Base-by-base conservation (phyloP, 139 green algal species). In the Spirogloea muscicola region DNA sequence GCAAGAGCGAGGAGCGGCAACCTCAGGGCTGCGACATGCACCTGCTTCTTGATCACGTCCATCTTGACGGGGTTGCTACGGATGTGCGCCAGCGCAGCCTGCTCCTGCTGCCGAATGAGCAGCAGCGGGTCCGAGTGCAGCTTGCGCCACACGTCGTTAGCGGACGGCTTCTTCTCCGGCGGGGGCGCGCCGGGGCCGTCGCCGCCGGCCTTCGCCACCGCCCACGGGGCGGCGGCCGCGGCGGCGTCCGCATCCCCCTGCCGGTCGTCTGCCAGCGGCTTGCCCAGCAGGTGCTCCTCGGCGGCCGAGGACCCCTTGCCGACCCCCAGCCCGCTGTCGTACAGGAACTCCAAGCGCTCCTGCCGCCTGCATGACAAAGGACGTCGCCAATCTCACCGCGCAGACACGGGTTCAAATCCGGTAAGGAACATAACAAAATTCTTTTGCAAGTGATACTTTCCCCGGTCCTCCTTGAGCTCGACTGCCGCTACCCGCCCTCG, bases 341-440 rank as follows among this genome's bases (percentile, higher is more conserved):
- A 98, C 92, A 98, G 96, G 90, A 96, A 98, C 63, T 97, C 93
- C 65, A 98, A 68, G 0, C 90, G 83, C 48, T 94, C 87, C 6
- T 79, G 58, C 37, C 79, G 66, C 72, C 85, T 91, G 87, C 68
- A 68, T 40, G 21, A 3, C n/a, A 38, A 72, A 52, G 13, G 44
- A 16, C 44, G 16, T 13, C 13, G 10, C 55, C 46, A 65, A 21
- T 65, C 21, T 16, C 57, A 65, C 16, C 16, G 27, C 57, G 21
- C 46, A 55, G 46, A 31, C 46, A 55, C 21, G 21, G 21, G 21
- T 21, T 21, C 21, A 21, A 55, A 55, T 55, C 46, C 46, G 21
- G 21, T 21, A 21, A 31, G n/a, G n/a, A n/a, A n/a, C n/a, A n/a
- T n/a, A n/a, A n/a, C n/a, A n/a, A n/a, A n/a, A n/a, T n/a, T n/a